Evolutionary conservation across 1,284 basidiomycete species (phyloP).

Genomic region (Puccinia triticina): DNA sequence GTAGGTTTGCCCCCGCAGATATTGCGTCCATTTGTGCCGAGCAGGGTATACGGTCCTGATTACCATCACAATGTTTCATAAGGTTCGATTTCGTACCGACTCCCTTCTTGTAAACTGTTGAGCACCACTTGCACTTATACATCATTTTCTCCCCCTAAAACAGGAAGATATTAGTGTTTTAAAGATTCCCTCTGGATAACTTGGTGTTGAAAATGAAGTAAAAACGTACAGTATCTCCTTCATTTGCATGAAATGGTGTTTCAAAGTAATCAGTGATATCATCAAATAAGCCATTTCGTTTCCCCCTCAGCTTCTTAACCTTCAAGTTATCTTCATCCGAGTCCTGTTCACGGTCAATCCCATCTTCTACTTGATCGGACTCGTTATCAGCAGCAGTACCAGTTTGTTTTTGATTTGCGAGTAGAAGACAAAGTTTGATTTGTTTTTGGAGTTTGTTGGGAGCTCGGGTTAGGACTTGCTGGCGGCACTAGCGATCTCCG

Average conservation of each 20-base stretch:
- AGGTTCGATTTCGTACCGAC: background rate
- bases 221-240: too few species aligned
- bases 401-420: background rate
- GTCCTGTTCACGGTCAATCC: background rate
- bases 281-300: background rate
- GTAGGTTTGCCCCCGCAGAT: background rate
- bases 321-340: background rate
- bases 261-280: too few species aligned
- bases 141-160: slow-evolving; percentile 1
- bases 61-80: too few species aligned
- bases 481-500: background rate
- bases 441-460: background rate
- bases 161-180: background rate
- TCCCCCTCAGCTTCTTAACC: background rate
- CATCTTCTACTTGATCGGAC: background rate
- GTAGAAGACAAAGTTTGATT: background rate
- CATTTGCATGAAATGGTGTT: too few species aligned
- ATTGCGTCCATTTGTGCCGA: background rate
- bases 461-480: background rate
- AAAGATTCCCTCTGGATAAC: background rate
- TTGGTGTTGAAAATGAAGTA: slow-evolving; percentile 10
- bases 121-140: background rate
- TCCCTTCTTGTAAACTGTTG: background rate
- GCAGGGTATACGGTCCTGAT: background rate
- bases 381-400: background rate